phyloP scores from a whole-genome alignment of 768 basidiomycete genomes.

The Lentinula sp. region DNA sequence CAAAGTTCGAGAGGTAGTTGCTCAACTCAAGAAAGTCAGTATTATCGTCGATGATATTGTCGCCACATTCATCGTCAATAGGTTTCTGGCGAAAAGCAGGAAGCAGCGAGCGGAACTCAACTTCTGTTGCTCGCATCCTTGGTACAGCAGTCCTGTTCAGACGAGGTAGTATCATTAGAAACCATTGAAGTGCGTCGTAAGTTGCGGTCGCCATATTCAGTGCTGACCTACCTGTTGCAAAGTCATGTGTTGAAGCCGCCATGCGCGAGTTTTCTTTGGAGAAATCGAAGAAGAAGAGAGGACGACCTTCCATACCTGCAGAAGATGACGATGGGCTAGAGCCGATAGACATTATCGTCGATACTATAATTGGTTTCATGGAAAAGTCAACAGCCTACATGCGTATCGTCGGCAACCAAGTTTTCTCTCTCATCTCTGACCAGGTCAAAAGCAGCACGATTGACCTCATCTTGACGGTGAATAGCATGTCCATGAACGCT shows the following conservation, averaged over 20 bases:
- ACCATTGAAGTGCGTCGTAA: constrained; percentile 51
- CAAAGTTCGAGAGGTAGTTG: constrained; percentile 36
- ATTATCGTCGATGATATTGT: neutral
- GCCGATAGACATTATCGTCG: constrained; percentile 81
- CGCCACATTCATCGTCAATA: constrained; percentile 13
- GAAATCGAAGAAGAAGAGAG: constrained; percentile 28
- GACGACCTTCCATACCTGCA: constrained; percentile 25
- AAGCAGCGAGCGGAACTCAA: constrained; percentile 62
- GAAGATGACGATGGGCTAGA: constrained; percentile 35
- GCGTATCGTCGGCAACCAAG: constrained; percentile 73
- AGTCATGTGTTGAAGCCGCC: constrained; percentile 61
- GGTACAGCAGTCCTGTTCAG: constrained; percentile 66
- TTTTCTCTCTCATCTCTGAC: constrained; percentile 68
- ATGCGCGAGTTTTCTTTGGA: constrained; percentile 41
- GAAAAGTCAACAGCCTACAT: constrained; percentile 79
- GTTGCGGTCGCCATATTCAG: neutral
- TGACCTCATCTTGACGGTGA: constrained; percentile 75
- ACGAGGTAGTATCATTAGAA: constrained; percentile 45
- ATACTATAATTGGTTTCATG: constrained; percentile 85
- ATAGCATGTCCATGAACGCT: constrained; percentile 18
- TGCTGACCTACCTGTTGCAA: constrained; percentile 6
- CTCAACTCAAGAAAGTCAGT: constrained; percentile 39
- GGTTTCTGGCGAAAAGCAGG: constrained; percentile 35
- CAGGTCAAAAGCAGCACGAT: constrained; percentile 64
- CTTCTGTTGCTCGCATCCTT: constrained; percentile 66